A percentile compares a stretch with the other conserved stretches of the same genome.
Conservation (phyloP, 257 asterid species). For the Asclepias syriaca region DNA sequence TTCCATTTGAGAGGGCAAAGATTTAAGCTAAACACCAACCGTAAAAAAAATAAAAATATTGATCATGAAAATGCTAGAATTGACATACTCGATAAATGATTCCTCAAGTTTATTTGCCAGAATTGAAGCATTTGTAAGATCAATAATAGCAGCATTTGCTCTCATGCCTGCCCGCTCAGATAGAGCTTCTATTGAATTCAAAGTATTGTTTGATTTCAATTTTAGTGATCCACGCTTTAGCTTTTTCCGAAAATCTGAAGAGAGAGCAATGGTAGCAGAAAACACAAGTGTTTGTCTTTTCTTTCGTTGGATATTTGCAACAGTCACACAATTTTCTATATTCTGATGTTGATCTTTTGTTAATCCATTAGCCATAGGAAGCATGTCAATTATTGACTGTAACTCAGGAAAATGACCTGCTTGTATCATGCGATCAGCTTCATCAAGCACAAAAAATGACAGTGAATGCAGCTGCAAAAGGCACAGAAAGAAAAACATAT, state of each 20-base stretch:
- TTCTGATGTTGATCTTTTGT: conserved; percentile 42
- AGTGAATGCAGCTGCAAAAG: conserved; percentile 78
- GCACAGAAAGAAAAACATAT: background rate
- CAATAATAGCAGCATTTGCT: conserved; percentile 73
- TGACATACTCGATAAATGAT: conserved; percentile 83
- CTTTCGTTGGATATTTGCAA: conserved; percentile 65
- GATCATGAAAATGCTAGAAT: no score
- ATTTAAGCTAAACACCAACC: background rate
- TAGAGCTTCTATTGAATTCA: conserved; percentile 83
- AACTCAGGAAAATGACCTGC: conserved; percentile 90
- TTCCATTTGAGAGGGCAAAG: background rate
- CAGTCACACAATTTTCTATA: conserved; percentile 55
- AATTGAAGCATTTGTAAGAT: conserved; percentile 86
- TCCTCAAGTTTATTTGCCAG: conserved; percentile 74
- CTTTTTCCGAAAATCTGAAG: conserved; percentile 87
- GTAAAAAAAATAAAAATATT: conserved; percentile 1
- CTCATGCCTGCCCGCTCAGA: conserved; percentile 96
- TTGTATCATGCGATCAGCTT: conserved; percentile 99
- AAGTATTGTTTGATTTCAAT: conserved; percentile 46
- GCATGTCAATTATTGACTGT: conserved; percentile 94
- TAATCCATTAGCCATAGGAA: conserved; percentile 63
- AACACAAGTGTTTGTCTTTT: conserved; percentile 94
- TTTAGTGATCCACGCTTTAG: conserved; percentile 65
- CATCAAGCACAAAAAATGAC: conserved; percentile 96
- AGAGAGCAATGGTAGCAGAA: conserved; percentile 94